Evolutionary conservation across 2,329 filamentous ascomycete genomes (phyloP), one percentile per base, ranked within the genome.

Genomic region (Epichloe scottii): DNA sequence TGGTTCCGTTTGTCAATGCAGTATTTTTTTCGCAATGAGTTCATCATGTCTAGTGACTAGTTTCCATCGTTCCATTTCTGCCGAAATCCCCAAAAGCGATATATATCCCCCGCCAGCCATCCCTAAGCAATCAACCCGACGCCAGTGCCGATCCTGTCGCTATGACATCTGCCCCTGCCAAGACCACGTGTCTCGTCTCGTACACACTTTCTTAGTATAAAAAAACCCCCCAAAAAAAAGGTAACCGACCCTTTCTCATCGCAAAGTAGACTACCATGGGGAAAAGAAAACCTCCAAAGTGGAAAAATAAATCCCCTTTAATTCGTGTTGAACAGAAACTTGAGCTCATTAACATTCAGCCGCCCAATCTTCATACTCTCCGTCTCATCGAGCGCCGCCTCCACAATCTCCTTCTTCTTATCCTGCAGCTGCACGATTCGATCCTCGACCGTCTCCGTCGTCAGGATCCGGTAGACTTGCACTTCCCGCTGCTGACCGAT

Each of bases 381-480:
- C 26, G 78, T 77, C 66, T 94, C 88, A 59, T 93, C 87, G 21
- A 96, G 75, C 1, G 89, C 90, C 10, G 81, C 77, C 54, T 87
- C 82, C 38, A 95, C 87, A 38, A 94, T 71, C 42, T 78, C 74
- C 21, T 85, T 79, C 71, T 95, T 96, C 64, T 79, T 75, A 48
- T 90, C 79, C 63, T 95, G 89, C 15, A 95, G 70, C 23, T 74
- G 75, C 34, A 91, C 71, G 56, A 96, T 95, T 7, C 89, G 81
- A 62, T 95, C 89, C 65, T 96, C 90, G 1, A 96, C 86, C 0
- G 90, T 95, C 5, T 79, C 76, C 58, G 81, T 66, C 7, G 91
- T 80, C 3, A 95, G 70, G 23, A 95, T 78, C 4, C 88, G 83
- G 63, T 95, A 89, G 1, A 96, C 84, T 51, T 81, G 76, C 4